Evolutionary conservation across 2,329 filamentous ascomycete genomes (phyloP).

Genomic region (Cephalotrichum gorgonifer): DNA sequence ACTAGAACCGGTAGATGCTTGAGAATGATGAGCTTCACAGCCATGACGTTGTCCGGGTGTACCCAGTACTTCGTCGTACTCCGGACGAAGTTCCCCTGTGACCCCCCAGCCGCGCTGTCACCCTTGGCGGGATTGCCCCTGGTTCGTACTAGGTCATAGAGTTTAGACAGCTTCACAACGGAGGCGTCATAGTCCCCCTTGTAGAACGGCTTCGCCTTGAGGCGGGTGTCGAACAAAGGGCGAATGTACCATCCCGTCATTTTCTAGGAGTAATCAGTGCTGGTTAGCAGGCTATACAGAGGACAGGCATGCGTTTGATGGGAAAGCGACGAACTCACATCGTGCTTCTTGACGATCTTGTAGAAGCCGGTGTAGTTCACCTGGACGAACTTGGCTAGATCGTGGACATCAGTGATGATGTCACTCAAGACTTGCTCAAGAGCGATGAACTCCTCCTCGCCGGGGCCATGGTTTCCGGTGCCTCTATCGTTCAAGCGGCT

Average conservation of each 20-base stretch:
- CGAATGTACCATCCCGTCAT: conserved; percentile 85
- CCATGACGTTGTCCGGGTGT: conserved; percentile 94
- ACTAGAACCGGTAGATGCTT: conserved; percentile 96
- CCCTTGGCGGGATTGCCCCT: conserved; percentile 87
- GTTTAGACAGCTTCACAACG: conserved; percentile 84
- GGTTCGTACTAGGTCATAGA: conserved; percentile 91
- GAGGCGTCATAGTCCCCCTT: conserved; percentile 98
- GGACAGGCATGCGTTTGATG: background rate
- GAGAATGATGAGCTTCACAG: conserved; percentile 92
- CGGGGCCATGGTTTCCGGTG: conserved; percentile 44
- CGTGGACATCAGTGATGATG: conserved; percentile 96
- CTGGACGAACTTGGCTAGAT: conserved; percentile 95
- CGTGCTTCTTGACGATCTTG: conserved; percentile 99
- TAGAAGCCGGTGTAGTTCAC: conserved; percentile 98
- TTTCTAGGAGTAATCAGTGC: conserved; percentile 49
- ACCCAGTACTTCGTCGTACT: conserved; percentile 99
- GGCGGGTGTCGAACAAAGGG: conserved; percentile 87
- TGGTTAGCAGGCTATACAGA: background rate
- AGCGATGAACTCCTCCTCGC: conserved; percentile 87
- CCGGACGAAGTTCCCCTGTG: conserved; percentile 89
- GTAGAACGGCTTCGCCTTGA: conserved; percentile 97
- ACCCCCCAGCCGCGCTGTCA: conserved; percentile 81
- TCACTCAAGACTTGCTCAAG: conserved; percentile 93
- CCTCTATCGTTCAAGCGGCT: conserved; percentile 57
- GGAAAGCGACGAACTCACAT: conserved; percentile 47